Conservation (phyloP, 1,284 basidiomycete species). For the Afroboletus lepidellus region DNA sequence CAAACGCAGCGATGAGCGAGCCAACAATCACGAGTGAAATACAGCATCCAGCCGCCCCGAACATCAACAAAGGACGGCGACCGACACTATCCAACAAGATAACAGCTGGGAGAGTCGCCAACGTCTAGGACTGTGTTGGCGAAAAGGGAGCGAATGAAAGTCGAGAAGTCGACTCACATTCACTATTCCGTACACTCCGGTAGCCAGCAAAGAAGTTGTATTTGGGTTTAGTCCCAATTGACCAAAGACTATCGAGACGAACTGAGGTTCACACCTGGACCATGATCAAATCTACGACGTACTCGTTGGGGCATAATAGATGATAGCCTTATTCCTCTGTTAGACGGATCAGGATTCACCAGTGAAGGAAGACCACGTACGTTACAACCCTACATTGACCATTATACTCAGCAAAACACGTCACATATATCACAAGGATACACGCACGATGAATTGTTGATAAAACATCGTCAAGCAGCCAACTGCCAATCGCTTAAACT, state of each 20-base stretch:
- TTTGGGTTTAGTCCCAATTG: slow-evolving; percentile 34
- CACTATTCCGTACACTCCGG: slow-evolving; percentile 34
- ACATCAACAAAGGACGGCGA: slow-evolving; percentile 35
- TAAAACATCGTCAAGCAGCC: slow-evolving; percentile 36
- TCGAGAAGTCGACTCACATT: slow-evolving; percentile 23
- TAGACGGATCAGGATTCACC: slow-evolving; percentile 4
- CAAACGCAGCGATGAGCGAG: slow-evolving; percentile 29
- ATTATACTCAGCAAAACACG: neutral
- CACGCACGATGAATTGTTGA: slow-evolving; percentile 34
- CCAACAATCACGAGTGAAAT: slow-evolving; percentile 32
- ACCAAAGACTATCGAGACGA: slow-evolving; percentile 27
- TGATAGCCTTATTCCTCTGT: slow-evolving; percentile 27
- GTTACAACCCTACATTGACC: slow-evolving; percentile 26
- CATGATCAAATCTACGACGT: slow-evolving; percentile 2
- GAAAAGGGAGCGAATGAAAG: neutral
- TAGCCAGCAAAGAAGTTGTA: slow-evolving; percentile 34
- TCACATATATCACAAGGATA: neutral
- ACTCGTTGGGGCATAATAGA: slow-evolving; percentile 38
- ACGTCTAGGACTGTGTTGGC: slow-evolving; percentile 13
- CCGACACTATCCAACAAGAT: slow-evolving; percentile 33
- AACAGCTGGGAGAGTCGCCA: slow-evolving; percentile 32
- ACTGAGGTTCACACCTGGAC: neutral
- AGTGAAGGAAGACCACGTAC: slow-evolving; percentile 17
- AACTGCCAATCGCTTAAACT: slow-evolving; percentile 34
- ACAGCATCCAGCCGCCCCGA: slow-evolving; percentile 31